A percentile compares a stretch with the other conserved stretches of the same genome.
These are phyloP conservation scores for Metarhizium anisopliae DNA, from an alignment of 2,329 filamentous ascomycete species.

Conservation along the genomic window DNA sequence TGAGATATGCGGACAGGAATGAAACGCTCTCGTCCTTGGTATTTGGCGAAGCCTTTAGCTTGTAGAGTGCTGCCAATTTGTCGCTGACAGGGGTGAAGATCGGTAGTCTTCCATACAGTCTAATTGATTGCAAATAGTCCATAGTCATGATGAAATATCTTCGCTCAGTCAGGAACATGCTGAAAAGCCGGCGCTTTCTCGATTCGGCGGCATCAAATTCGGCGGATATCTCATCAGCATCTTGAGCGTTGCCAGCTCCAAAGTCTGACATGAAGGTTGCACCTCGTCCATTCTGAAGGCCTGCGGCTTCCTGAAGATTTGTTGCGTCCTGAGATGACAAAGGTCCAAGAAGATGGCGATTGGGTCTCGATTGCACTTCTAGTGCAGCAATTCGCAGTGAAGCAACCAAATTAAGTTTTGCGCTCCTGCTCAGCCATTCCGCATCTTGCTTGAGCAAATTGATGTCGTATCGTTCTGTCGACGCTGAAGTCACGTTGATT, in stretches of 20 bases:
- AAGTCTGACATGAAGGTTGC: constrained; percentile 48
- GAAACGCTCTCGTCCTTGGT: constrained; percentile 30
- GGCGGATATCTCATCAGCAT: constrained; percentile 45
- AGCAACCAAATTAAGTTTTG: constrained; percentile 69
- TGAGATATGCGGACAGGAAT: constrained; percentile 39
- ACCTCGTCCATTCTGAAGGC: constrained; percentile 50
- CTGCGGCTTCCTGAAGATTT: constrained; percentile 66
- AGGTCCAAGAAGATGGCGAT: constrained; percentile 59
- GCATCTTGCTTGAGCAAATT: constrained; percentile 77
- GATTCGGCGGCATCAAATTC: constrained; percentile 55
- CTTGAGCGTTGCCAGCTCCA: constrained; percentile 33
- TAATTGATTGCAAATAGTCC: constrained; percentile 45
- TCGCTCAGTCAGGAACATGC: constrained; percentile 63
- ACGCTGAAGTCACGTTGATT: constrained; percentile 67
- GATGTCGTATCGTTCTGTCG: constrained; percentile 61
- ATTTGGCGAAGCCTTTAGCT: constrained; percentile 16
- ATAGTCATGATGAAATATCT: constrained; percentile 57
- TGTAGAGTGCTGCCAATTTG: constrained; percentile 21
- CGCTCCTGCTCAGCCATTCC: constrained; percentile 73
- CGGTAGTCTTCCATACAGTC: constrained; percentile 30
- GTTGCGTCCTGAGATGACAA: constrained; percentile 71
- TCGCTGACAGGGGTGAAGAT: constrained; percentile 19
- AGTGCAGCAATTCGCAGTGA: constrained; percentile 72
- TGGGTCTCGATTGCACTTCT: constrained; percentile 76
- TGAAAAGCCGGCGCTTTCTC: constrained; percentile 58